Base-by-base conservation (phyloP, 169 alveolate genomes). In the Babesia ovis region DNA sequence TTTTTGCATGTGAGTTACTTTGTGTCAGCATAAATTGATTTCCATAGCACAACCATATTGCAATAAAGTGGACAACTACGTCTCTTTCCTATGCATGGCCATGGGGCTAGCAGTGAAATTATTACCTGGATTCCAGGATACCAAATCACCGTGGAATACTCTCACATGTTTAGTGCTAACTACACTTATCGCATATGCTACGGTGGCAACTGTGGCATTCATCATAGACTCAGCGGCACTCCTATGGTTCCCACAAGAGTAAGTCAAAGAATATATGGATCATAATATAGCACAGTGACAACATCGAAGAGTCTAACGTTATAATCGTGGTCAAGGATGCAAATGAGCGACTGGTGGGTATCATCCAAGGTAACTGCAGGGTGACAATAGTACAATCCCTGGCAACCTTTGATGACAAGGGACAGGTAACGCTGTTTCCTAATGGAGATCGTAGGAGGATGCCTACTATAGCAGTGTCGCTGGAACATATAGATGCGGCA, bases 381-480 rank as follows among this genome's bases (percentile, higher is more conserved):
- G 20, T 25, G 18, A 32, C 58, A 31, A 55, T 79, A 27, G 45
- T 16, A 9, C 43, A 25, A 20, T 51, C 57, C 9, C n/a, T 32
- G 16, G 50, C 68, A 4, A 46, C 56, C 11, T 53, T 79, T 22
- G 32, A 60, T 34, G 60, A 68, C 25, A 76, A 68, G n/a, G 35
- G 20, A 5, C 57, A 42, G 43, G 45, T 62, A 4, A 62, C 68
- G 16, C 14, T 79, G 18, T 0, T 25, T 32, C 45, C 53, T 18
- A 43, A 42, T 18, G 50, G 20, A 18, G 62, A 39, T 16, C 18
- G 25, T 12, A 20, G 1, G 48, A 35, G 20, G 37, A 23, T 25
- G 22, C 83, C 82, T 16, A 70, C 77, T 16, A 50, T 79, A n/a
- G 71, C 73, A 3, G 85, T 62, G 3, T 80, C 56, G 8, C 20